Percentiles rank a stretch among this genome's conserved stretches.
phyloP scores from a whole-genome alignment of 1,139 yeast species.

The Yamadazyma kanchanaburiensis region DNA sequence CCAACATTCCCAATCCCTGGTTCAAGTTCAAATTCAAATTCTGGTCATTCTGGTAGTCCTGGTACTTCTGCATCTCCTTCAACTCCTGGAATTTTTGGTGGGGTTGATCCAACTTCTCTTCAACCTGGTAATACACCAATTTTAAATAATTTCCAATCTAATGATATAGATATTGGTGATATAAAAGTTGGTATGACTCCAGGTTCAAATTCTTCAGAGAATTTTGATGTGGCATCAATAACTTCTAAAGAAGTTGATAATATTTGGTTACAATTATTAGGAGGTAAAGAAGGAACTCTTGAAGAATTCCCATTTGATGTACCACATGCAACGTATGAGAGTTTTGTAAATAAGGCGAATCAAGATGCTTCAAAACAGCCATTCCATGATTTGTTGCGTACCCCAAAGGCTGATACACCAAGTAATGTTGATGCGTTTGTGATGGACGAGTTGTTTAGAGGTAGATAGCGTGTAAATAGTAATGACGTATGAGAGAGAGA shows the following conservation, averaged over 20 bases:
- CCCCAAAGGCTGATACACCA: too few species aligned
- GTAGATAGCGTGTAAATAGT: not conserved
- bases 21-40: not conserved
- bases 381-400: too few species aligned
- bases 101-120: too few species aligned
- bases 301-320: conserved; percentile 1
- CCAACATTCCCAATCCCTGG: too few species aligned
- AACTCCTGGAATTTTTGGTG: too few species aligned
- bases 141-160: not conserved
- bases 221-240: conserved; percentile 1
- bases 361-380: too few species aligned
- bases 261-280: conserved; percentile 8
- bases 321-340: conserved; percentile 3
- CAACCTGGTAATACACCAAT: not conserved
- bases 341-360: too few species aligned
- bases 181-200: conserved; percentile 1
- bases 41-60: not conserved
- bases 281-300: conserved; percentile 2
- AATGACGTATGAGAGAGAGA: not conserved
- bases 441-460: conserved; percentile 6
- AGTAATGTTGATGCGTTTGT: conserved; percentile 7
- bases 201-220: conserved; percentile 1
- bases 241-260: conserved; percentile 5
- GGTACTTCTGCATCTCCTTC: not conserved
- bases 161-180: not conserved